A percentile compares a stretch with the other conserved stretches of the same genome.
These are phyloP conservation scores for Myxozyma udenii DNA, from an alignment of 805 yeast genomes.

Conservation along the genomic window DNA sequence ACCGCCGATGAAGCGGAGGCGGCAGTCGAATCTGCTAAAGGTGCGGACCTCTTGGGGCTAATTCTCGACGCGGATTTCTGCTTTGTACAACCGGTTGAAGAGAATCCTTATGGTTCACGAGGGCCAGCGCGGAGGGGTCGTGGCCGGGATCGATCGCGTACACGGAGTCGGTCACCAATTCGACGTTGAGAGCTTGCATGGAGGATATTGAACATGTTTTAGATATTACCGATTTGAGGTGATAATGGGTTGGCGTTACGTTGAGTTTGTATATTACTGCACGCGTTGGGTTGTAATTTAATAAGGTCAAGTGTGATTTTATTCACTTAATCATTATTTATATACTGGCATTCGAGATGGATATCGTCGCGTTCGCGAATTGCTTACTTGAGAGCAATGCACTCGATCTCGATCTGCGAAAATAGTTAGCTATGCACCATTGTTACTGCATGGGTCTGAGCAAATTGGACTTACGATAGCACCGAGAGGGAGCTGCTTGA, in stretches of 20 bases:
- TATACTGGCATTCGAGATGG: too few species aligned
- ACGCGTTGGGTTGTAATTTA: too few species aligned
- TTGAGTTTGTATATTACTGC: background rate
- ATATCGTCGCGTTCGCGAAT: too few species aligned
- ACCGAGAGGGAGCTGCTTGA: conserved; percentile 82
- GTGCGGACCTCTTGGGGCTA: conserved; percentile 40
- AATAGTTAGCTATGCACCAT: conserved; percentile 19
- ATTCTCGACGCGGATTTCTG: conserved; percentile 41
- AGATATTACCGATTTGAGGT: background rate
- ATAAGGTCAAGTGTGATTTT: background rate
- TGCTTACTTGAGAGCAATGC: conserved; percentile 74
- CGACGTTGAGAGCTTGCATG: background rate
- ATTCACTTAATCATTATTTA: background rate
- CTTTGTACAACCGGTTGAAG: conserved; percentile 38
- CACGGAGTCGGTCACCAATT: background rate
- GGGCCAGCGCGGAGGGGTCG: conserved; percentile 25
- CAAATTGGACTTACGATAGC: conserved; percentile 48
- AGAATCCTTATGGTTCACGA: conserved; percentile 5
- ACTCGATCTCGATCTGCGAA: conserved; percentile 73
- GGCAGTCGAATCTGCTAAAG: conserved; percentile 38
- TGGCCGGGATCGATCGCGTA: conserved; percentile 17
- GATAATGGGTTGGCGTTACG: background rate
- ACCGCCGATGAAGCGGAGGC: conserved; percentile 38
- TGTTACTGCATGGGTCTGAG: background rate
- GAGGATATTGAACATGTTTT: background rate